Evolutionary conservation across 805 yeast species (phyloP), one percentile per base, ranked within the genome.

Genomic region (Spathaspora girioi): DNA sequence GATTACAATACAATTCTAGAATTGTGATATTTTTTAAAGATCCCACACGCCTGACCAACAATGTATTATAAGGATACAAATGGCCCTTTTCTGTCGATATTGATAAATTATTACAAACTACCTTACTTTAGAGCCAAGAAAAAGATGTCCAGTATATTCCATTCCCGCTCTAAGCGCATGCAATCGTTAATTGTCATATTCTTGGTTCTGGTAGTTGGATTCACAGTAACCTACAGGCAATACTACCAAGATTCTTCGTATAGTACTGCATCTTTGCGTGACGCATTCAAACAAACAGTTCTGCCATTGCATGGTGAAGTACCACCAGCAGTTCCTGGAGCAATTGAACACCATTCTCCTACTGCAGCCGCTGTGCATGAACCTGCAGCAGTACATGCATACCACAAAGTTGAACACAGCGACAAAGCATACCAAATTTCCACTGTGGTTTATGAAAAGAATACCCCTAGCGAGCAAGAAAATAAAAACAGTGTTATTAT

Each of bases 401-500:
- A 14, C 9, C 15, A 35, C 15, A 35, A 35, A n/a, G 14, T 35
- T 35, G 40, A 35, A 35, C 40, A 35, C 14, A 14, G 4, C 15
- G 40, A 35, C 40, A 35, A 35, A 35, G 3, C 40, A 14, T 35
- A 11, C 40, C 40, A 35, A 14, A n/a, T 35, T 35, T 35, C 40
- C 40, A 35, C 40, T 3, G 40, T 35, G 15, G 40, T n/a, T n/a
- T 35, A 35, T 15, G 17, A 35, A 15, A 35, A 35, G 40, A 15
- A 35, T n/a, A 6, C 14, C 14, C 32, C 40, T 35, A 35, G 15
- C 17, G 35, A 27, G 6, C 26, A 4, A 9, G 19, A 47, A 8
- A 44, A 44, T 11, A 45, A 18, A 17, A 35, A 45, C 8, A 55
- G 61, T 1, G 51, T 60, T 4, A 27, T 64, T 14, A 46, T 67